phyloP scores from a whole-genome alignment of 208 protist species.

The Giardia duodenalis region DNA sequence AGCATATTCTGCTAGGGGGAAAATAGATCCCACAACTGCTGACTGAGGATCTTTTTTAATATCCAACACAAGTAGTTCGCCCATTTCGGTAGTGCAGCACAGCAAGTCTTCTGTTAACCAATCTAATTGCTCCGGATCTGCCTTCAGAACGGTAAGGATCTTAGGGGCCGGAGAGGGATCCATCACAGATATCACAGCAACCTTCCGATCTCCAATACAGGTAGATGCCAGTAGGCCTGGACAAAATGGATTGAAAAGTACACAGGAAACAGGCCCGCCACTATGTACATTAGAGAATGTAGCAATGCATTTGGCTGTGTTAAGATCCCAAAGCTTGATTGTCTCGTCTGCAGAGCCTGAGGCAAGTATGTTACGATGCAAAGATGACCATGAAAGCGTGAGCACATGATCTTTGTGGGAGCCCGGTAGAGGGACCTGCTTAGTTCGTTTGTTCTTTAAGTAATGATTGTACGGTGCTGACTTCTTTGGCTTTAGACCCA shows the following conservation, averaged over 20 bases:
- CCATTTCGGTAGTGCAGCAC: neutral
- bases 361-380: neutral
- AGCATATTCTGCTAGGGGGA: too few species aligned
- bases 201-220: neutral
- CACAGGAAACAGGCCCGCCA: neutral
- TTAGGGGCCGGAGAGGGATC: neutral
- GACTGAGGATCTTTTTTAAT: too few species aligned
- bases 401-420: neutral
- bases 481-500: neutral
- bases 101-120: neutral
- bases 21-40: too few species aligned
- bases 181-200: neutral
- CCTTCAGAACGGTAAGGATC: neutral
- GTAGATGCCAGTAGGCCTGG: neutral
- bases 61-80: neutral
- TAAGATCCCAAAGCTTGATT: neutral
- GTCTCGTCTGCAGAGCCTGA: neutral
- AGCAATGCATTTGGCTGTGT: neutral
- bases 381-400: neutral
- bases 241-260: neutral
- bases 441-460: neutral
- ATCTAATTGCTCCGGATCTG: neutral
- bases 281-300: neutral
- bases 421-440: neutral
- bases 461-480: too few species aligned